Evolutionary conservation across 371 early-diverging fungal genomes (phyloP).

Genomic region (Rhizopus delemar): DNA sequence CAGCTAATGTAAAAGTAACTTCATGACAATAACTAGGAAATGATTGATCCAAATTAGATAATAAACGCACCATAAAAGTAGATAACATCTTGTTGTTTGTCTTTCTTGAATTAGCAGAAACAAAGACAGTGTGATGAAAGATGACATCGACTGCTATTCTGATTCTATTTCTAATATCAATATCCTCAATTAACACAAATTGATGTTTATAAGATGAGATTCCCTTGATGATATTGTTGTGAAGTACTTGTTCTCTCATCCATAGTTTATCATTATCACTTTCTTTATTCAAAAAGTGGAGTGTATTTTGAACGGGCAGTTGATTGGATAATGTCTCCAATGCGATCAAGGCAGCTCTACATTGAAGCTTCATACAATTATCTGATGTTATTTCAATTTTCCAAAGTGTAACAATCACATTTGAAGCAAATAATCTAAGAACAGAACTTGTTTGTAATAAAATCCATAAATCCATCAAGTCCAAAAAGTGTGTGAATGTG

Average conservation of each 20-base stretch:
- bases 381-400: conserved; percentile 37
- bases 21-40: conserved; percentile 46
- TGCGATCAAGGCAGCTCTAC: conserved; percentile 42
- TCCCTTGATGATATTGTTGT: conserved; percentile 41
- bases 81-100: conserved; percentile 27
- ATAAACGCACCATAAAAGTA: conserved; percentile 38
- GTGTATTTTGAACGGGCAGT: not conserved
- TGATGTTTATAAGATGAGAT: conserved; percentile 49
- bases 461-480: conserved; percentile 40
- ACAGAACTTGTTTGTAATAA: conserved; percentile 34
- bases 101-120: conserved; percentile 33
- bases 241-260: conserved; percentile 33
- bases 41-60: conserved; percentile 38
- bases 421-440: conserved; percentile 34
- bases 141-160: conserved; percentile 46
- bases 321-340: conserved; percentile 30
- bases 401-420: conserved; percentile 40
- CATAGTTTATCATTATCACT: not conserved
- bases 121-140: conserved; percentile 52
- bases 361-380: conserved; percentile 41
- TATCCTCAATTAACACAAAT: conserved; percentile 50
- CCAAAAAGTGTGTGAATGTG: conserved; percentile 37
- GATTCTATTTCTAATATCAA: conserved; percentile 50
- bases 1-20: conserved; percentile 50
- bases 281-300: not conserved